phyloP scores from a whole-genome alignment of 805 yeast species.

The Yarrowia sp. region DNA sequence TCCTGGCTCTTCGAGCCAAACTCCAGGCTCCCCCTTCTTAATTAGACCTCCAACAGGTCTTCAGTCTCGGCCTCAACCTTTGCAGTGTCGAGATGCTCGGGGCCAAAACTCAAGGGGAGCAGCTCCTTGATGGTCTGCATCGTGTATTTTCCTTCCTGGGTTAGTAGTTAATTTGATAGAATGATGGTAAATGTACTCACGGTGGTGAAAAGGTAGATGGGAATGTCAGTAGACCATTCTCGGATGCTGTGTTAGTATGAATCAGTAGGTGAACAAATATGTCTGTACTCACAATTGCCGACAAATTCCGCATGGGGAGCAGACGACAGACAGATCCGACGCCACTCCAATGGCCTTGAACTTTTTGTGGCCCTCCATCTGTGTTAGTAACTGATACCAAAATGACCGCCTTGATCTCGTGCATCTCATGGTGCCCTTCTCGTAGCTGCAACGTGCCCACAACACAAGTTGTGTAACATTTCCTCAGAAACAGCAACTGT shows the following conservation, averaged over 20 bases:
- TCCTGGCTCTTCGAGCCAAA: constrained; percentile 21
- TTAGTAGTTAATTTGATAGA: constrained; percentile 31
- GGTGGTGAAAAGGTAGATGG: constrained; percentile 65
- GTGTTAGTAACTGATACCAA: not conserved
- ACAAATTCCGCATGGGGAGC: constrained; percentile 93
- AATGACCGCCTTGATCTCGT: not conserved
- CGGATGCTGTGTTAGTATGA: constrained; percentile 46
- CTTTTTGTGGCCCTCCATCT: constrained; percentile 37
- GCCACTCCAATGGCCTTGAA: constrained; percentile 67
- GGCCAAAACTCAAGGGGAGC: constrained; percentile 85
- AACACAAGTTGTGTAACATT: too few relatives aligned
- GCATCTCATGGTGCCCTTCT: too few relatives aligned
- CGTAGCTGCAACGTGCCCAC: too few relatives aligned
- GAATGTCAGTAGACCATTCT: constrained; percentile 64
- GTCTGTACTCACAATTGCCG: constrained; percentile 57
- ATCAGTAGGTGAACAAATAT: not conserved
- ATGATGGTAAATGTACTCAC: constrained; percentile 29
- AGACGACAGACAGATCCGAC: constrained; percentile 55
- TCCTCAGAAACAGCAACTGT: too few relatives aligned
- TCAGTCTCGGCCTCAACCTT: constrained; percentile 13
- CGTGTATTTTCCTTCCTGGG: constrained; percentile 46
- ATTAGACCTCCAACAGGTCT: not conserved
- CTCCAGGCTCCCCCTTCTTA: constrained; percentile 18
- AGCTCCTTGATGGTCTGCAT: constrained; percentile 57
- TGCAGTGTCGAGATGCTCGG: constrained; percentile 51